phyloP scores from a whole-genome alignment of 148 eudicot species.

The Limonium bicolor region DNA sequence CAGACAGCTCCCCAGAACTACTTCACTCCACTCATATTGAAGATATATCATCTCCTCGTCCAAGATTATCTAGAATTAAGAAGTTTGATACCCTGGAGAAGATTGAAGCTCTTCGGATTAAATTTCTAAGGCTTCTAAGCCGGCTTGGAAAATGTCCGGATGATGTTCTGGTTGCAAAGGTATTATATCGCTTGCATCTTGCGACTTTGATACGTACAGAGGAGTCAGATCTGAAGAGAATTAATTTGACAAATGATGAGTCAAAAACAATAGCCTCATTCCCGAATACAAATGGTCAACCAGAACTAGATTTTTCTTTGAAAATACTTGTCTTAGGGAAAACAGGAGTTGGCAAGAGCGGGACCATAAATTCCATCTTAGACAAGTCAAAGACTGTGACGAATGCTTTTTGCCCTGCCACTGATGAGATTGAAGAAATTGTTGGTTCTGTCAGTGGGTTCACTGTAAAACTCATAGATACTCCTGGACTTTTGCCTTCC shows the following conservation, averaged over 20 bases:
- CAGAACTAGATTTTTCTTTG: constrained; percentile 54
- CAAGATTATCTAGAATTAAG: constrained; percentile 16
- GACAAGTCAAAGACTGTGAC: constrained; percentile 52
- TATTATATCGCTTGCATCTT: constrained; percentile 75
- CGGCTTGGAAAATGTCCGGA: constrained; percentile 58
- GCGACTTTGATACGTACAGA: constrained; percentile 70
- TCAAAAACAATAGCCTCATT: constrained; percentile 53
- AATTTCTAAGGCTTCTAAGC: constrained; percentile 52
- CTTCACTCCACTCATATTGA: constrained; percentile 19
- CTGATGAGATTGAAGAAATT: constrained; percentile 59
- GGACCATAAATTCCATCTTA: constrained; percentile 89
- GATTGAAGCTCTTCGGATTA: constrained; percentile 58
- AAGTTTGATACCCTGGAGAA: constrained; percentile 48
- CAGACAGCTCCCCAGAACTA: constrained; percentile 23
- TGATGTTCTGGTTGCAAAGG: constrained; percentile 67
- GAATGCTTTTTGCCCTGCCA: constrained; percentile 72
- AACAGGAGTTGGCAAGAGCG: constrained; percentile 95
- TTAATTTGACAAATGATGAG: constrained; percentile 47
- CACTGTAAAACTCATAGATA: constrained; percentile 63
- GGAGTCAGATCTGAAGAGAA: constrained; percentile 74
- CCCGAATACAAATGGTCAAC: constrained; percentile 46
- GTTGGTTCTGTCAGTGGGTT: constrained; percentile 61
- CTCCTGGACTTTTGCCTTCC: constrained; percentile 81
- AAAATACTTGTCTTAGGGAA: constrained; percentile 66
- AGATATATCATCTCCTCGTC: constrained; percentile 19